Conservation (phyloP, 2,329 filamentous ascomycete genomes). For the Ceratocystiopsis sp. region DNA sequence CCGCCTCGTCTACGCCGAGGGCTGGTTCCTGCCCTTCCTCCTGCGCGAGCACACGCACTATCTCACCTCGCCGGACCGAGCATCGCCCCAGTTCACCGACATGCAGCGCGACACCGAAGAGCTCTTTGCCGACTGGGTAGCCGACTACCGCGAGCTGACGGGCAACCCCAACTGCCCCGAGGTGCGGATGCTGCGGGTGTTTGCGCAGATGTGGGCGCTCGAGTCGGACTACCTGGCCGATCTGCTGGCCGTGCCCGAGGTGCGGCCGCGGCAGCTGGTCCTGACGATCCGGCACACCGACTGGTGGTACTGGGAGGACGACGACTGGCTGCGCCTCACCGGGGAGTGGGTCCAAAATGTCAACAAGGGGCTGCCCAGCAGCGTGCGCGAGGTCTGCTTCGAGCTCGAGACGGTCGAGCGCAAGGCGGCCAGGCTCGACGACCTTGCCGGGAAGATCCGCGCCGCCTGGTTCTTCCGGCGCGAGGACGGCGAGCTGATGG, state of each 20-base stretch:
- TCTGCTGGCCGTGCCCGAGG: conserved; percentile 13
- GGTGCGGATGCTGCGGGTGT: conserved; percentile 20
- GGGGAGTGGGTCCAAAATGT: conserved; percentile 19
- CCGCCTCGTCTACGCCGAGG: conserved; percentile 23
- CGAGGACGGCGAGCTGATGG: conserved; percentile 16
- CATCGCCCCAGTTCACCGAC: conserved; percentile 16
- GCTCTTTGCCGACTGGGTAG: too few relatives aligned
- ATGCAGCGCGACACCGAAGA: too few relatives aligned
- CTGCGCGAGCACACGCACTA: conserved; percentile 23
- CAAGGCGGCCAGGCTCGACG: conserved; percentile 26
- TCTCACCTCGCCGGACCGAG: conserved; percentile 15
- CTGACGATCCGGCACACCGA: conserved; percentile 32
- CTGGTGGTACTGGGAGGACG: conserved; percentile 27
- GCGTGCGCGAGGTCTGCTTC: conserved; percentile 22
- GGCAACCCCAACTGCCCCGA: conserved; percentile 11
- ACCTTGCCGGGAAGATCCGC: conserved; percentile 21
- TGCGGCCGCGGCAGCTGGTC: conserved; percentile 20
- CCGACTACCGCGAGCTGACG: too few relatives aligned
- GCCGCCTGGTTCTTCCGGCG: conserved; percentile 20
- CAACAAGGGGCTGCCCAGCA: conserved; percentile 12
- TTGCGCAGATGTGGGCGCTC: conserved; percentile 24
- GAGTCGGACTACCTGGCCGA: conserved; percentile 14
- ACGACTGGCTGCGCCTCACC: conserved; percentile 19
- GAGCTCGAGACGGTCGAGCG: conserved; percentile 30
- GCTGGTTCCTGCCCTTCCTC: conserved; percentile 25